Conservation (phyloP, 2,329 filamentous ascomycete species). For the Cryphonectria naterciae region DNA sequence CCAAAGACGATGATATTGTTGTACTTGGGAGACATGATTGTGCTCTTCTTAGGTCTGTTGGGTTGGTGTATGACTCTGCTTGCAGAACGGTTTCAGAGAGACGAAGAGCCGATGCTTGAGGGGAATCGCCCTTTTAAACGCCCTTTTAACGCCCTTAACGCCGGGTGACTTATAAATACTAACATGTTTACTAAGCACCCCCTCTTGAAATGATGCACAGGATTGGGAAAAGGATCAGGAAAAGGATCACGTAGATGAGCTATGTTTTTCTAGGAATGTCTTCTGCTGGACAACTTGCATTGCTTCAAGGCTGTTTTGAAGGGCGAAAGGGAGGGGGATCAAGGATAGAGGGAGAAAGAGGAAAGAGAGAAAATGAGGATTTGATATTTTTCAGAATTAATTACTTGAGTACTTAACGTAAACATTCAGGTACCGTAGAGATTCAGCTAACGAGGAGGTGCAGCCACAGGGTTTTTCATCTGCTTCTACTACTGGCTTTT, state of each 20-base stretch:
- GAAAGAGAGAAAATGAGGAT: background rate
- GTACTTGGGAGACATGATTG: conserved; percentile 29
- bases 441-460: too few relatives aligned
- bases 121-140: too few relatives aligned
- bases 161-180: too few relatives aligned
- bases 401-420: too few relatives aligned
- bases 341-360: background rate
- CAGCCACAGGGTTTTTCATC: too few relatives aligned
- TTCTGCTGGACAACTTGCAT: background rate
- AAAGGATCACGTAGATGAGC: background rate
- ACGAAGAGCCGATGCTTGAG: too few relatives aligned
- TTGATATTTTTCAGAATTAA: too few relatives aligned
- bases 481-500: too few relatives aligned
- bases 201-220: background rate
- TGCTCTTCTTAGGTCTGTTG: background rate
- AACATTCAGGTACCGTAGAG: too few relatives aligned
- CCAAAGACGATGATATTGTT: conserved; percentile 49
- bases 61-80: background rate
- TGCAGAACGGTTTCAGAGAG: background rate
- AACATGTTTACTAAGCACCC: background rate
- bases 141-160: too few relatives aligned
- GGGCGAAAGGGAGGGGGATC: background rate
- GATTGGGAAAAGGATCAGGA: background rate
- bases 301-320: background rate
- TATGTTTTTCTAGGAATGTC: background rate